A percentile compares a stretch with the other conserved stretches of the same genome.
phyloP scores from a whole-genome alignment of 2,329 filamentous ascomycete species.

The Dothideomycetidae sp. region DNA sequence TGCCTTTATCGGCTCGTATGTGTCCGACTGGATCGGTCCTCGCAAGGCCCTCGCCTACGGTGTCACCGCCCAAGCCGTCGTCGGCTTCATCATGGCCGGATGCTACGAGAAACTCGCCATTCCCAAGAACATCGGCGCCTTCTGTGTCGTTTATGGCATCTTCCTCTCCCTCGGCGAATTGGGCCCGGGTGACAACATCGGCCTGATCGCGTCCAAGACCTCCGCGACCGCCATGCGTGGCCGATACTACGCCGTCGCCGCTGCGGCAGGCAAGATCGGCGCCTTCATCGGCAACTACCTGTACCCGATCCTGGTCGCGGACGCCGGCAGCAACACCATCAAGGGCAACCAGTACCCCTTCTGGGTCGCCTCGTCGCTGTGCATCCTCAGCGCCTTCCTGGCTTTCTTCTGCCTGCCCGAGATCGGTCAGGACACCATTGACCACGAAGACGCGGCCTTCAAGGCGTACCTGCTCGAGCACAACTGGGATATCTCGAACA shows the following conservation, averaged over 20 bases:
- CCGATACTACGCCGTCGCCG: slow-evolving; percentile 52
- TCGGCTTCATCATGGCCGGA: slow-evolving; percentile 76
- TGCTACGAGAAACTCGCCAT: slow-evolving; percentile 54
- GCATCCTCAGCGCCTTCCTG: slow-evolving; percentile 54
- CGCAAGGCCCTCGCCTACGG: slow-evolving; percentile 56
- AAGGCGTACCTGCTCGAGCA: slow-evolving; percentile 54
- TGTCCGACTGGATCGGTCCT: slow-evolving; percentile 63
- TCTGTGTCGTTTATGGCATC: slow-evolving; percentile 60
- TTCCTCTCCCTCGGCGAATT: slow-evolving; percentile 62
- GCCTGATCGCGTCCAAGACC: slow-evolving; percentile 67
- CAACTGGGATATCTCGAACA: slow-evolving; percentile 49
- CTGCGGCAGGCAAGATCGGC: slow-evolving; percentile 51
- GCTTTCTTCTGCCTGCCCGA: slow-evolving; percentile 54
- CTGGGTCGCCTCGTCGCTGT: slow-evolving; percentile 61
- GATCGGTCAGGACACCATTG: slow-evolving; percentile 68
- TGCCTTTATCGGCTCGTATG: slow-evolving; percentile 56
- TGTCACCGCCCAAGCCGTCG: slow-evolving; percentile 53
- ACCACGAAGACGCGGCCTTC: slow-evolving; percentile 58
- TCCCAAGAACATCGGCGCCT: slow-evolving; percentile 50
- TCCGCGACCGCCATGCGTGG: slow-evolving; percentile 68
- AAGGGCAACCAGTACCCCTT: slow-evolving; percentile 64
- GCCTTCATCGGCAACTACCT: slow-evolving; percentile 75
- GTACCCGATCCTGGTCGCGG: slow-evolving; percentile 47
- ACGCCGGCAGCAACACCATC: slow-evolving; percentile 38
- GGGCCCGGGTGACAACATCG: slow-evolving; percentile 50